Evolutionary conservation across 768 basidiomycete species (phyloP), one percentile per base, ranked within the genome.

Genomic region (Tulasnella sp.): DNA sequence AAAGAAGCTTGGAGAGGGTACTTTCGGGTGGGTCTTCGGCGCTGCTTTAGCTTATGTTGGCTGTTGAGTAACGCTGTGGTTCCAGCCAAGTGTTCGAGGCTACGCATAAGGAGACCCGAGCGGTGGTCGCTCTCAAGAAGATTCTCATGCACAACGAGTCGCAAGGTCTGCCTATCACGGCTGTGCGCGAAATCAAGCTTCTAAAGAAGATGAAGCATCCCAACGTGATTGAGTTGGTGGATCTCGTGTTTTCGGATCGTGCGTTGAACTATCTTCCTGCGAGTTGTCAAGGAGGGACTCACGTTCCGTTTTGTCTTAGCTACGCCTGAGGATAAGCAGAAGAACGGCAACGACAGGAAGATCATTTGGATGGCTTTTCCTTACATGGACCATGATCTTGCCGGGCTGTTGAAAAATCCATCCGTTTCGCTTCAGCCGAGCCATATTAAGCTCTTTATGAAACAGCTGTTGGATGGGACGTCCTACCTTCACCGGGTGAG

Each of bases 311-410:
- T 7, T 32, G 7, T 40, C 16, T 40, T 40, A 59, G 52, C 52
- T 19, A 47, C 69, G 1, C 26, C 47, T 52, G 44, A 52, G n/a
- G 44, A 36, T n/a, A 65, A 29, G 8, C 40, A 36, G 41, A 70
- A 70, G 36, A 47, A 70, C 69, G 69, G 47, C 6, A 70, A 70
- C 22, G 71, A 52, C 29, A 73, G 72, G 73, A 42, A 42, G 26
- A 74, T 37, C 19, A 74, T 98, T 16, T 97, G 92, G 81, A 97
- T 98, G 94, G 96, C 98, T 47, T 99, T 98, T 77, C 97, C 97
- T 0, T 99, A 98, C 81, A 98, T 98, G 97, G 97, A 98, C 77
- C 96, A 99, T 77, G 97, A 99, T 80, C 87, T 99, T 12, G 94
- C 96, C 1, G 97, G 97, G 2, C 80, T 98, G 42, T 82, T 99